Evolutionary conservation across 306 rosid species (phyloP).

Genomic region (Dalbergia cultrata): DNA sequence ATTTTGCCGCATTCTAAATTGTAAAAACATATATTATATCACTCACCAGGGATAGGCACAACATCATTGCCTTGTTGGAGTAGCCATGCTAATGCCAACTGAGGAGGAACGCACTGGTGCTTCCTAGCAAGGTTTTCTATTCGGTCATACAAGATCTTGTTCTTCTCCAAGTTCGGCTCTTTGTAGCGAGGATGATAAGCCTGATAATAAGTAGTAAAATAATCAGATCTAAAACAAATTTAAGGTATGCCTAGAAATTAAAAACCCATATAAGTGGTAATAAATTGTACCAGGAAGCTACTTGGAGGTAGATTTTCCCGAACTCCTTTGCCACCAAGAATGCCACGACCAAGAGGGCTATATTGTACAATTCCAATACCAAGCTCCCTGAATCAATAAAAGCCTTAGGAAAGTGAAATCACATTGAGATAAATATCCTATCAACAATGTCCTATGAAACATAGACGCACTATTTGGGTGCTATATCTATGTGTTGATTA

Average conservation of each 20-base stretch:
- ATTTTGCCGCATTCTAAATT: neutral
- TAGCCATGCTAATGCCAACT: constrained; percentile 68
- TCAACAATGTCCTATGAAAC: too few relatives aligned
- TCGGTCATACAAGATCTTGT: constrained; percentile 56
- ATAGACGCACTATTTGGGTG: too few relatives aligned
- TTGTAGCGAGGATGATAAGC: constrained; percentile 53
- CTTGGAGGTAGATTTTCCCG: constrained; percentile 54
- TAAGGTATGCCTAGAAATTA: neutral
- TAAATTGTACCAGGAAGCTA: constrained; percentile 50
- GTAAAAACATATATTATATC: neutral
- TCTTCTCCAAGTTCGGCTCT: constrained; percentile 48
- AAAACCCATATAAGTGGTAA: neutral
- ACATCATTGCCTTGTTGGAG: constrained; percentile 65
- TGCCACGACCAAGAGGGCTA: constrained; percentile 74
- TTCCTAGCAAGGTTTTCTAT: constrained; percentile 56
- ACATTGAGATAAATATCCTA: neutral
- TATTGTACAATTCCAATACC: constrained; percentile 79
- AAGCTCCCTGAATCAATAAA: constrained; percentile 59
- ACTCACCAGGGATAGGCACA: constrained; percentile 43
- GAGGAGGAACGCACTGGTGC: constrained; percentile 59
- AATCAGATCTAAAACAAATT: neutral
- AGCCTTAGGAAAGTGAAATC: neutral
- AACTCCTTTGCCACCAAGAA: constrained; percentile 69
- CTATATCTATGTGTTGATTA: too few relatives aligned
- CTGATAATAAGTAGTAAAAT: constrained; percentile 13